Percentiles rank a stretch among this genome's conserved stretches.
Evolutionary conservation across 306 rosid species (phyloP).

Genomic region (Vigna nakashimae): DNA sequence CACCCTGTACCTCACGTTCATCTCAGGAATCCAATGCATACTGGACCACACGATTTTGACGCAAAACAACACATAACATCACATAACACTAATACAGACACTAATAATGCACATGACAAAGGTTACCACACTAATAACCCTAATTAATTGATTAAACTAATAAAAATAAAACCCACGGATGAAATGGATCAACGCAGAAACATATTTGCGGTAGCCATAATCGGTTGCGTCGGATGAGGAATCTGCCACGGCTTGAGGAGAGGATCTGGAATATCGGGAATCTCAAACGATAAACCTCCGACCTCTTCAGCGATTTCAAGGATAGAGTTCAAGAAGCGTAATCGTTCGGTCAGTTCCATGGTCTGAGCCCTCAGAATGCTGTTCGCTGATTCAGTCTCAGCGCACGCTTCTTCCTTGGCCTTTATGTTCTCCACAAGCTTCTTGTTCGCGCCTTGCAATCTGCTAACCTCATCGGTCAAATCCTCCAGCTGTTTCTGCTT

Average conservation of each 20-base stretch:
- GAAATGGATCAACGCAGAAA: slow-evolving; percentile 51
- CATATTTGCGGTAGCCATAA: slow-evolving; percentile 63
- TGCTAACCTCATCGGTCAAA: slow-evolving; percentile 60
- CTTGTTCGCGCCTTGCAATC: slow-evolving; percentile 56
- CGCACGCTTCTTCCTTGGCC: slow-evolving; percentile 63
- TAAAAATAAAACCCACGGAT: neutral
- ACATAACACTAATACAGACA: neutral
- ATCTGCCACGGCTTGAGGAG: slow-evolving; percentile 80
- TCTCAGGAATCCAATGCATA: slow-evolving; percentile 9
- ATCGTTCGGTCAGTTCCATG: slow-evolving; percentile 72
- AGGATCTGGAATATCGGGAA: slow-evolving; percentile 79
- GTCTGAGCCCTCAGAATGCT: slow-evolving; percentile 70
- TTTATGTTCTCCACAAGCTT: slow-evolving; percentile 56
- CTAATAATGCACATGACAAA: neutral
- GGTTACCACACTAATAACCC: neutral
- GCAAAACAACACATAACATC: neutral
- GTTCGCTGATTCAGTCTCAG: slow-evolving; percentile 62
- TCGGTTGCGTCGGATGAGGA: slow-evolving; percentile 54
- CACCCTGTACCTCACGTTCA: neutral
- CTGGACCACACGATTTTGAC: slow-evolving; percentile 19
- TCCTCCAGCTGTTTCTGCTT: slow-evolving; percentile 94
- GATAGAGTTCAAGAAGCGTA: slow-evolving; percentile 74
- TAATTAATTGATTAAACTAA: neutral
- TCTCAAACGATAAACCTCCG: slow-evolving; percentile 67
- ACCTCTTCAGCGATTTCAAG: slow-evolving; percentile 78